Conservation (phyloP, 2,329 filamentous ascomycete genomes). For the Zymoseptoria tritici region DNA sequence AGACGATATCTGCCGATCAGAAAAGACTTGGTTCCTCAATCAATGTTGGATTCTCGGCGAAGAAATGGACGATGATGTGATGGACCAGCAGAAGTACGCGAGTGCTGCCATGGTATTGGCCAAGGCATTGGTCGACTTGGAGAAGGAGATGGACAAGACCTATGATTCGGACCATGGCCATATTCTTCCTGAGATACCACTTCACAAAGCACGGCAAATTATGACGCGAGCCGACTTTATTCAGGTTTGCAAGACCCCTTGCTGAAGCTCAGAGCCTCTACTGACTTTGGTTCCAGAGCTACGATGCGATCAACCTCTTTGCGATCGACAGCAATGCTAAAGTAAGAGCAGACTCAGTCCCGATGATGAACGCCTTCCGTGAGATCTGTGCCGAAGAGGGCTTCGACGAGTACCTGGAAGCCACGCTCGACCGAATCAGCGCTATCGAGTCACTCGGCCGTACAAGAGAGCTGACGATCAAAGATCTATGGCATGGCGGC, state of each 20-base stretch:
- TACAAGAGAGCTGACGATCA: constrained; percentile 91
- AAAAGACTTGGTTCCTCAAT: constrained; percentile 74
- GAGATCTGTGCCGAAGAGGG: constrained; percentile 70
- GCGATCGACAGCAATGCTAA: constrained; percentile 81
- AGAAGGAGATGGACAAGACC: constrained; percentile 53
- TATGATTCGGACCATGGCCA: constrained; percentile 64
- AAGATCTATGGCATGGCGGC: constrained; percentile 81
- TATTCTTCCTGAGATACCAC: constrained; percentile 68
- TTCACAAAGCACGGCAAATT: constrained; percentile 78
- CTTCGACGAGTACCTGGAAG: constrained; percentile 76
- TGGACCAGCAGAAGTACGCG: constrained; percentile 95
- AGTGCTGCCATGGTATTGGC: constrained; percentile 91
- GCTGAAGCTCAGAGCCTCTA: background rate
- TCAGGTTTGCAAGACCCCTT: constrained; percentile 9
- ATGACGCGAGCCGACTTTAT: constrained; percentile 97
- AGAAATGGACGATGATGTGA: constrained; percentile 92
- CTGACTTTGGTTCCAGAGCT: constrained; percentile 46
- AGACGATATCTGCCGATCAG: constrained; percentile 60
- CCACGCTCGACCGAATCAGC: constrained; percentile 75
- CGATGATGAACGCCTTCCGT: constrained; percentile 88
- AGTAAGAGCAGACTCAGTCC: constrained; percentile 87
- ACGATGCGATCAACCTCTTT: constrained; percentile 92
- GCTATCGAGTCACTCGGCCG: constrained; percentile 89
- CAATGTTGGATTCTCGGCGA: constrained; percentile 69
- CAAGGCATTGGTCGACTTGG: constrained; percentile 78